Conservation (phyloP, 768 basidiomycete species). For the Boletus pseudopeckii region DNA sequence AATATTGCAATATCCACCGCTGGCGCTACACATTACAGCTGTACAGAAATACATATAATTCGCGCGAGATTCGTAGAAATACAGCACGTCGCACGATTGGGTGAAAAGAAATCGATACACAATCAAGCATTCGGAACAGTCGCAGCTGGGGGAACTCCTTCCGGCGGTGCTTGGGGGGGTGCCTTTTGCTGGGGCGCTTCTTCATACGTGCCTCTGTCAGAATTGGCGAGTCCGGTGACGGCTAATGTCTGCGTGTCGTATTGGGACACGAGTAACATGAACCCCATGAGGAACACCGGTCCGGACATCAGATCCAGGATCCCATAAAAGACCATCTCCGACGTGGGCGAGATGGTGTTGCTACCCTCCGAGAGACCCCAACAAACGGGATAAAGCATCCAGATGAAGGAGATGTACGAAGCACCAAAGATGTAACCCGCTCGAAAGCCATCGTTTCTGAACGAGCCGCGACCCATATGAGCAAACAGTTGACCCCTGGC, state of each 20-base stretch:
- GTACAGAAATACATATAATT: not conserved
- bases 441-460: constrained; percentile 24
- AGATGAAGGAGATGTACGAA: constrained; percentile 48
- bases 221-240: constrained; percentile 6
- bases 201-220: constrained; percentile 5
- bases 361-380: constrained; percentile 55
- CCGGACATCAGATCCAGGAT: constrained; percentile 40
- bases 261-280: constrained; percentile 16
- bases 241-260: not conserved
- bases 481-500: constrained; percentile 31
- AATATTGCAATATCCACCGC: not conserved
- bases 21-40: not conserved
- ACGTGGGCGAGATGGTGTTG: constrained; percentile 46
- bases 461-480: constrained; percentile 26
- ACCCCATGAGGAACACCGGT: constrained; percentile 37
- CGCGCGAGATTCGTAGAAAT: not conserved
- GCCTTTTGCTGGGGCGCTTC: not conserved
- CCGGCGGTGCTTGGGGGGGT: not conserved
- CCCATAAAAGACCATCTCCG: constrained; percentile 56
- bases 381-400: constrained; percentile 54
- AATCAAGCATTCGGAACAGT: not conserved
- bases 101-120: not conserved
- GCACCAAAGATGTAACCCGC: constrained; percentile 35
- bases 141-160: not conserved
- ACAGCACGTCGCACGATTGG: not conserved